Conservation (phyloP, 805 yeast species). For the Starmerella geochares region DNA sequence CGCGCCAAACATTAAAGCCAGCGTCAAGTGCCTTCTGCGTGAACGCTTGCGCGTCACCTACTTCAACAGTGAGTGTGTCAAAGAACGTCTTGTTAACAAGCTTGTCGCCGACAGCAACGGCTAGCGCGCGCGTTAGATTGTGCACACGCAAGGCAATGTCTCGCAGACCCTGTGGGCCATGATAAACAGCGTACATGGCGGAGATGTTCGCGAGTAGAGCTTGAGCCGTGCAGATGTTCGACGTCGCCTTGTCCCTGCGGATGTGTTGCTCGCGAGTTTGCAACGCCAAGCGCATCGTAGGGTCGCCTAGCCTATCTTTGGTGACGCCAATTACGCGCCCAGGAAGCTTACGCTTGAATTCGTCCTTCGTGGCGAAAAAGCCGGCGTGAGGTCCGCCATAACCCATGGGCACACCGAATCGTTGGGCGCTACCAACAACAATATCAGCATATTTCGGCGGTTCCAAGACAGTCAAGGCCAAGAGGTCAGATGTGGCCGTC, state of each 20-base stretch:
- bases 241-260: slow-evolving; percentile 93
- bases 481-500: slow-evolving; percentile 80
- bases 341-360: slow-evolving; percentile 83
- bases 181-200: slow-evolving; percentile 91
- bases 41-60: slow-evolving; percentile 44
- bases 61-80: slow-evolving; percentile 69
- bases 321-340: slow-evolving; percentile 92
- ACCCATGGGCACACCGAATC: slow-evolving; percentile 97
- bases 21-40: slow-evolving; percentile 47
- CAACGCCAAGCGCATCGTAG: slow-evolving; percentile 83
- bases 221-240: slow-evolving; percentile 97
- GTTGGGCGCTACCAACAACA: slow-evolving; percentile 82
- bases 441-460: slow-evolving; percentile 93
- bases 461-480: slow-evolving; percentile 75
- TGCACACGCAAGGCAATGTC: slow-evolving; percentile 68
- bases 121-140: slow-evolving; percentile 64
- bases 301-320: slow-evolving; percentile 79
- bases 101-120: slow-evolving; percentile 41
- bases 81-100: slow-evolving; percentile 60
- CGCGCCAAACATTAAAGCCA: slow-evolving; percentile 69
- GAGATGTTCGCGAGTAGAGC: slow-evolving; percentile 92
- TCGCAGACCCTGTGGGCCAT: slow-evolving; percentile 79
- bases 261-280: slow-evolving; percentile 98
- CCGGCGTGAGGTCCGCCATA: slow-evolving; percentile 99
- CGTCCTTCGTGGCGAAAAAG: slow-evolving; percentile 76